These are phyloP conservation scores for Penicillium palitans DNA, from an alignment of 2,329 filamentous ascomycete species.

Conservation along the genomic window DNA sequence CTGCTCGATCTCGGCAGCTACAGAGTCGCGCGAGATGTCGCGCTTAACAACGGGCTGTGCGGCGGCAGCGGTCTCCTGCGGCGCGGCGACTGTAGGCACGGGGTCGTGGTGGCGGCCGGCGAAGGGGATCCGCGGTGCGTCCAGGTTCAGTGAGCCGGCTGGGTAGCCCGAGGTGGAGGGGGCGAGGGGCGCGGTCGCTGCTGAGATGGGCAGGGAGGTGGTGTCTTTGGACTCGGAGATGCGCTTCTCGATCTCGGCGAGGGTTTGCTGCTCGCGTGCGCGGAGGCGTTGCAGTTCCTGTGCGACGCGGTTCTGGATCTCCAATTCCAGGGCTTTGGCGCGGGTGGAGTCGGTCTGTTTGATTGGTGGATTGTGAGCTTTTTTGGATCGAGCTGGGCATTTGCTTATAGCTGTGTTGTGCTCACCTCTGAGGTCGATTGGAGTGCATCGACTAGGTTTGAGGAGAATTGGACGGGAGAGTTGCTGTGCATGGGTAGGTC, in stretches of 20 bases:
- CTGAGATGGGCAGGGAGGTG: conserved; percentile 26
- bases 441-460: conserved; percentile 77
- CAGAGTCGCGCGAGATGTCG: conserved; percentile 53
- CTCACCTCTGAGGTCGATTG: conserved; percentile 83
- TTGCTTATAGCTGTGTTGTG: conserved; percentile 9
- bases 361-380: conserved; percentile 1
- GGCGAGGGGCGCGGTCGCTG: conserved; percentile 28
- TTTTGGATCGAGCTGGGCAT: neutral
- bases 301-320: conserved; percentile 83
- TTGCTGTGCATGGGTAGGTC: conserved; percentile 31
- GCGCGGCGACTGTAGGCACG: conserved; percentile 15
- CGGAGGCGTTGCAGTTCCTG: conserved; percentile 80
- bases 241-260: conserved; percentile 68
- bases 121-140: conserved; percentile 47
- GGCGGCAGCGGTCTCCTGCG: conserved; percentile 20
- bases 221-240: conserved; percentile 44
- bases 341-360: conserved; percentile 82
- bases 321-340: conserved; percentile 77
- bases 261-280: conserved; percentile 66
- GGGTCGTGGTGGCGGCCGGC: conserved; percentile 41
- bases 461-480: conserved; percentile 70
- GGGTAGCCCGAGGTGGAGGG: conserved; percentile 25
- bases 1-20: conserved; percentile 59
- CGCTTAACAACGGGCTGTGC: conserved; percentile 36
- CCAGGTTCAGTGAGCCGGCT: conserved; percentile 38